These are phyloP conservation scores for Malania oleifera DNA, from an alignment of 164 flowering plant species.

Conservation along the genomic window DNA sequence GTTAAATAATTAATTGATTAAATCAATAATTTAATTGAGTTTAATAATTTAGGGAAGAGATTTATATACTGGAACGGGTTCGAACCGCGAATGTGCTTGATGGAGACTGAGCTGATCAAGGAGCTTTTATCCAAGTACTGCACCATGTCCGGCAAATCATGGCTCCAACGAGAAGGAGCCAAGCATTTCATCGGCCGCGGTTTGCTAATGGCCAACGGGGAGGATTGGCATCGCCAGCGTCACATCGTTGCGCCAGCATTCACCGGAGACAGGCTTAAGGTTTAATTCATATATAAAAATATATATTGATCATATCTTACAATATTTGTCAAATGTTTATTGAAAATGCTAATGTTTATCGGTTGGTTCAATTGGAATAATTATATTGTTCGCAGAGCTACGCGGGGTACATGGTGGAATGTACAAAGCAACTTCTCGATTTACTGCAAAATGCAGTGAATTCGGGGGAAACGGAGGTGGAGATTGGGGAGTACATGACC, in stretches of 20 bases:
- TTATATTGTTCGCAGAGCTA: constrained; percentile 31
- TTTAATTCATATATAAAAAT: neutral
- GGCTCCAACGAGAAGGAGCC: constrained; percentile 72
- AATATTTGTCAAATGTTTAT: neutral
- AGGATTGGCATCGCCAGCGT: constrained; percentile 85
- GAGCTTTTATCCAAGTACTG: constrained; percentile 66
- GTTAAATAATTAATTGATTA: too few species aligned
- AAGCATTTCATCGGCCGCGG: constrained; percentile 86
- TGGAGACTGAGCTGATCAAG: constrained; percentile 68
- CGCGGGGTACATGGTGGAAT: constrained; percentile 78
- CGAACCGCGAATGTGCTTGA: constrained; percentile 86
- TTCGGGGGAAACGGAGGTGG: constrained; percentile 57
- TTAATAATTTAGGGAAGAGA: constrained; percentile 71
- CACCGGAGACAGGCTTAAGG: constrained; percentile 85
- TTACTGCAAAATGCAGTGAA: constrained; percentile 34
- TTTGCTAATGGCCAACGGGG: constrained; percentile 85
- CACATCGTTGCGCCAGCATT: constrained; percentile 85
- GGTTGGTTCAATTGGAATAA: too few species aligned
- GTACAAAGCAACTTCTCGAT: constrained; percentile 57
- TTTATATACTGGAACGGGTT: constrained; percentile 81
- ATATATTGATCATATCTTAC: too few species aligned
- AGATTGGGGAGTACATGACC: constrained; percentile 69
- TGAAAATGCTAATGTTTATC: neutral
- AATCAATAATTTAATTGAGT: neutral
- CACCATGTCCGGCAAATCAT: constrained; percentile 66